Evolutionary conservation across 345 rosid species (phyloP), one percentile per base, ranked within the genome.

Genomic region (Sonneratia alba): DNA sequence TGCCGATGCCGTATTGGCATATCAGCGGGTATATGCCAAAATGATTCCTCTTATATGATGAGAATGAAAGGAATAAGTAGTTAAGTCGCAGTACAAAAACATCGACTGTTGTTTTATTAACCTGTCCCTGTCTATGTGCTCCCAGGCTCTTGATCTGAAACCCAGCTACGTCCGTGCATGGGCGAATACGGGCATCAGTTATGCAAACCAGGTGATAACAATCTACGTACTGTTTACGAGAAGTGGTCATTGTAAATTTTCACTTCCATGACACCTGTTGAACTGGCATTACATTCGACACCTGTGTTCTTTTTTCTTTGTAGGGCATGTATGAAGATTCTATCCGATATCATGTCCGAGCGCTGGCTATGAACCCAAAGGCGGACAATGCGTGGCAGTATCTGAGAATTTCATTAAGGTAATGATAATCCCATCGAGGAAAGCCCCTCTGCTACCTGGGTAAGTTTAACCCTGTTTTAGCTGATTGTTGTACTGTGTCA

Each of bases 171-270:
- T 96, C 76, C 99, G 99, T n/a, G 99, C 99, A 24, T 92, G 99
- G 99, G 97, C 98, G 77, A 96, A 96, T 83, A 92, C 92, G 98
- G 99, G 99, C 68, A 96, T 96, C 79, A 92, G 99, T 80, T 96
- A 86, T 72, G 99, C 99, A 72, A 96, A 96, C 83, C 99, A 96
- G 99, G 99, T 96, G 32, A 34, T 4, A 8, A n/a, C 0, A 8
- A n/a, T 8, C 66, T 47, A 42, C 2, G 45, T 42, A 42, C 9
- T 12, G 18, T 13, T 47, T 47, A 13, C 51, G 43, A 40, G 43
- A 40, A 40, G 9, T 40, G 9, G 43, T 40, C 43, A 2, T 3
- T 43, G 57, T 38, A 15, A 24, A 10, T 27, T 66, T 53, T 18
- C 64, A 8, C 38, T n/a, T n/a, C 36, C 37, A 6, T 12, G 38